These are phyloP conservation scores for Colletotrichum destructivum DNA, from an alignment of 2,329 filamentous ascomycete species.

Conservation along the genomic window DNA sequence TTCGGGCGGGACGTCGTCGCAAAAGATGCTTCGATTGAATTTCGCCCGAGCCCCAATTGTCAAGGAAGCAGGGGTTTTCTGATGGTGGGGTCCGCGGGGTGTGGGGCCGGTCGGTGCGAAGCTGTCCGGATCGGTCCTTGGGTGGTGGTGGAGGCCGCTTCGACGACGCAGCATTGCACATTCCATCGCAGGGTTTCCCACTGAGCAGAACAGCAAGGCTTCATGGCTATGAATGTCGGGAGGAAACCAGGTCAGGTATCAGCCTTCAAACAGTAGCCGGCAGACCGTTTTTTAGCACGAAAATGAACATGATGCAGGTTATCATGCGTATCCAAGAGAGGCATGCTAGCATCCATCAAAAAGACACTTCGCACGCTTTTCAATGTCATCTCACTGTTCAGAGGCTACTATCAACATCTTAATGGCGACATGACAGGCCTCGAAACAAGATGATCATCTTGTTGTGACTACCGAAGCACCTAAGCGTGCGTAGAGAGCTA, in stretches of 20 bases:
- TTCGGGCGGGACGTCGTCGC: constrained; percentile 23
- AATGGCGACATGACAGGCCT: no score
- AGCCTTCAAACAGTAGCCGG: no score
- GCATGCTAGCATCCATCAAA: no score
- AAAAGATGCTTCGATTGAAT: constrained; percentile 35
- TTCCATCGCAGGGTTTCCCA: neutral
- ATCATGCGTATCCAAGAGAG: no score
- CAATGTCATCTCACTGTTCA: no score
- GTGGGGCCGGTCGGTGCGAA: constrained; percentile 36
- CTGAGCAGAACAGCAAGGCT: no score
- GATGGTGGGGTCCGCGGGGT: constrained; percentile 41
- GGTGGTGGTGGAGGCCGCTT: constrained; percentile 22
- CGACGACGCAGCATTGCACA: neutral
- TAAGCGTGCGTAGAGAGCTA: neutral
- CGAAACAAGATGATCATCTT: neutral
- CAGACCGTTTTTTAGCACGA: no score
- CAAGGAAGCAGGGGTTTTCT: constrained; percentile 36
- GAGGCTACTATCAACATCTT: no score
- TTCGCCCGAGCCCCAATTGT: constrained; percentile 25
- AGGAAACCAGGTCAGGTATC: no score
- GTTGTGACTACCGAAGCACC: neutral
- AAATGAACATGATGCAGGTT: no score
- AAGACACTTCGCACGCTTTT: no score
- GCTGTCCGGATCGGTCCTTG: constrained; percentile 38
- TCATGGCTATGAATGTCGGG: no score